Conservation (phyloP, 2,329 filamentous ascomycete species). For the Beauveria varroae region DNA sequence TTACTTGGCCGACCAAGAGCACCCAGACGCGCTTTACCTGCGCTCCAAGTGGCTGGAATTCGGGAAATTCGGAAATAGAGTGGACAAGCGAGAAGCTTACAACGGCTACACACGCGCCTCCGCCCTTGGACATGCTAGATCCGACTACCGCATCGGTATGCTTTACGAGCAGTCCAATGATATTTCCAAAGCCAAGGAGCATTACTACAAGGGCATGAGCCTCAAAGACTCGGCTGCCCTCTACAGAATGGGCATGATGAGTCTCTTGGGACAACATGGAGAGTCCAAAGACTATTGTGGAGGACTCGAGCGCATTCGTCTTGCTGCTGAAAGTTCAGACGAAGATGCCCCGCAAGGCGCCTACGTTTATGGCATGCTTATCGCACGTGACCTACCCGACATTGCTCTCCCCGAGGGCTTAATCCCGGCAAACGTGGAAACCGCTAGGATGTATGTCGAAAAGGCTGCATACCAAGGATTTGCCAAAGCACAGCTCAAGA, state of each 20-base stretch:
- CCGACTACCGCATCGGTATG: slow-evolving; percentile 97
- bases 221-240: slow-evolving; percentile 80
- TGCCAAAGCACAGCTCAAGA: slow-evolving; percentile 92
- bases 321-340: slow-evolving; percentile 79
- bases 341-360: slow-evolving; percentile 96
- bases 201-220: slow-evolving; percentile 77
- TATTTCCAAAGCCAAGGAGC: slow-evolving; percentile 78
- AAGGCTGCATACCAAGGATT: slow-evolving; percentile 96
- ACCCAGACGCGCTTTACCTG: slow-evolving; percentile 92
- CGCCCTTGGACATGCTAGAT: slow-evolving; percentile 75
- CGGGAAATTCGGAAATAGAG: slow-evolving; percentile 83
- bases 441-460: slow-evolving; percentile 82
- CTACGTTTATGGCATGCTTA: slow-evolving; percentile 91
- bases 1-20: slow-evolving; percentile 83
- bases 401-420: slow-evolving; percentile 67
- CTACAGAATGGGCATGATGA: slow-evolving; percentile 94
- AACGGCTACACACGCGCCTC: slow-evolving; percentile 78
- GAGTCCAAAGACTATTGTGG: slow-evolving; percentile 72
- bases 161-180: slow-evolving; percentile 95
- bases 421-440: slow-evolving; percentile 63
- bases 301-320: slow-evolving; percentile 75
- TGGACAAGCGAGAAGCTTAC: slow-evolving; percentile 94
- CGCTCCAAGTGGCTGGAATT: slow-evolving; percentile 96
- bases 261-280: slow-evolving; percentile 85
- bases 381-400: slow-evolving; percentile 85